Evolutionary conservation across 192 early-diverging fungal genomes (phyloP), one percentile per base, ranked within the genome.

Genomic region (Coemansia sp.): DNA sequence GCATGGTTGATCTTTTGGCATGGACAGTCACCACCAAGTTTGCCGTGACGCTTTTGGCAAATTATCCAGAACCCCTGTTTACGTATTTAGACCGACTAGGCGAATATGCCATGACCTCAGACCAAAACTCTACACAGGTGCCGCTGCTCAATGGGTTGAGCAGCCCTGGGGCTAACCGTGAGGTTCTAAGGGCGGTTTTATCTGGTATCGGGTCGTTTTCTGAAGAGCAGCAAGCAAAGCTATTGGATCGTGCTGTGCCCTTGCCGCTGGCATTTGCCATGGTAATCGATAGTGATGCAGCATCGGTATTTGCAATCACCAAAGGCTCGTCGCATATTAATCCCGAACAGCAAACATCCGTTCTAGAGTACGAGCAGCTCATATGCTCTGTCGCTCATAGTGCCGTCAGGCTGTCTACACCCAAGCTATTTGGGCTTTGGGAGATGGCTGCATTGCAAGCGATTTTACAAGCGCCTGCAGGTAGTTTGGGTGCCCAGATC

Each of bases 281-380:
- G 31, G 57, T 61, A 0, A 33, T 68, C 9, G 71, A 73, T 30
- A 39, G 49, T 16, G 71, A 73, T 11, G 36, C 57, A 6, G 59
- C 44, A n/a, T 63, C 56, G 5, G 39, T 58, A 23, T 49, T 67
- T 36, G 20, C 58, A 11, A 30, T 26, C 42, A 19, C 54, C 35
- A 65, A 12, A 18, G 35, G 40, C 28, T 21, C 36, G 19, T 23
- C 36, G 19, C 14, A 31, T 19, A 14, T 53, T n/a, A 41, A 53
- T 26, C 1, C 42, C 35, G 26, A 47, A 33, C 43, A 53, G 18
- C 42, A 38, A 28, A 11, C 28, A 15, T 18, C 50, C 16, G 33
- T 13, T 13, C 13, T 47, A 37, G 48, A 51, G 20, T 65, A 64
- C 21, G 62, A 65, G 30, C 51, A 47, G 30, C 43, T 70, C 23